These are phyloP conservation scores for Ogataea pilisensis DNA, from an alignment of 805 yeast genomes.

Conservation along the genomic window DNA sequence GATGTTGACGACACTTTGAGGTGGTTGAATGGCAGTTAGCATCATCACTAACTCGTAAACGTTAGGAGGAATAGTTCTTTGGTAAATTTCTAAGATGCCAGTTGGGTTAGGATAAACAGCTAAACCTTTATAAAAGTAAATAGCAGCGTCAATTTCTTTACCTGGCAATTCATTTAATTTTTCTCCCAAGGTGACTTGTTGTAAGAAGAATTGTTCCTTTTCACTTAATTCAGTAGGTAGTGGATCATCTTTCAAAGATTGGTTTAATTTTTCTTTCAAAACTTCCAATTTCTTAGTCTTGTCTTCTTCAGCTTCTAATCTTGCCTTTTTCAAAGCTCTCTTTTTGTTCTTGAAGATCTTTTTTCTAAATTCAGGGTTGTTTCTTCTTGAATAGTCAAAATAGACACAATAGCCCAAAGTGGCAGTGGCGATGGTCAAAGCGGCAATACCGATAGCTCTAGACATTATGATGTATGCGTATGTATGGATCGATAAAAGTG, in stretches of 20 bases:
- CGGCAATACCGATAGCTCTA: constrained; percentile 30
- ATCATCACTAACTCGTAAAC: constrained; percentile 79
- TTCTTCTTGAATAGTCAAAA: constrained; percentile 91
- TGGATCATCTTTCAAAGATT: constrained; percentile 67
- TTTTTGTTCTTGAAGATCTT: constrained; percentile 59
- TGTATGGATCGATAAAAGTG: not conserved
- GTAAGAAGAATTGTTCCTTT: constrained; percentile 77
- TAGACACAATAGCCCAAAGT: constrained; percentile 73
- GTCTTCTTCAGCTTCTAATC: constrained; percentile 50
- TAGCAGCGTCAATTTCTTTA: constrained; percentile 77
- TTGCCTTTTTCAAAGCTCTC: constrained; percentile 55
- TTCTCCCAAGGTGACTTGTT: constrained; percentile 83
- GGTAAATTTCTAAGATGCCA: constrained; percentile 84
- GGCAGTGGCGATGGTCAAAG: constrained; percentile 47
- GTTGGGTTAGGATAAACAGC: constrained; percentile 93
- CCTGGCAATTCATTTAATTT: constrained; percentile 64
- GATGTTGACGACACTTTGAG: constrained; percentile 68
- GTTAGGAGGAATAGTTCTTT: constrained; percentile 78
- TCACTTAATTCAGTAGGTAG: constrained; percentile 64
- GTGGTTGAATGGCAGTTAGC: constrained; percentile 90
- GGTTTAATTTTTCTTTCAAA: constrained; percentile 57
- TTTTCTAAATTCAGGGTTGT: constrained; percentile 76
- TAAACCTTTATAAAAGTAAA: constrained; percentile 89
- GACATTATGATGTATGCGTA: constrained; percentile 27
- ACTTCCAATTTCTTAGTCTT: constrained; percentile 57